Conservation (phyloP, 1,284 basidiomycete species). For the Pseudozyma pruni region DNA sequence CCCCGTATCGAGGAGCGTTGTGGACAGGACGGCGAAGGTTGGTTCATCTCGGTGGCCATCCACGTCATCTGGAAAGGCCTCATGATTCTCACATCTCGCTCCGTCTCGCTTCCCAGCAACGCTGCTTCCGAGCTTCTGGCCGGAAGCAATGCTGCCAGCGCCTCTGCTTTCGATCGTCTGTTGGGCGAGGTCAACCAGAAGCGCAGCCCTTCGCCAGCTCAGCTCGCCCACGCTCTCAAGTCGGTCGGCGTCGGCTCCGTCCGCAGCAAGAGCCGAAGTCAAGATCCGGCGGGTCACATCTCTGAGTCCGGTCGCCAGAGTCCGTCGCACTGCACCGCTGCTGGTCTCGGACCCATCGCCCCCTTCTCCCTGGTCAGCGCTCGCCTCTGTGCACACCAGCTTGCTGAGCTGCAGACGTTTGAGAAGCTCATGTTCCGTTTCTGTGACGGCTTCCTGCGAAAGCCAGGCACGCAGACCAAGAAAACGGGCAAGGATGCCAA, state of each 20-base stretch:
- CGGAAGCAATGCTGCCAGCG: conserved; percentile 39
- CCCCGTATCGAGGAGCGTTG: conserved; percentile 63
- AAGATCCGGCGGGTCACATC: conserved; percentile 12
- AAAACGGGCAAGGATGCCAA: conserved; percentile 29
- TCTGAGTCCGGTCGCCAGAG: conserved; percentile 47
- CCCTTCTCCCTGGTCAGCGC: conserved; percentile 51
- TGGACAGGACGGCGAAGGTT: conserved; percentile 64
- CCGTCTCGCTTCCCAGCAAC: conserved; percentile 44
- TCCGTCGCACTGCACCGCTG: conserved; percentile 22
- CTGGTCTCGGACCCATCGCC: conserved; percentile 11
- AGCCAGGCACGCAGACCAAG: conserved; percentile 38
- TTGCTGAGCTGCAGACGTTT: conserved; percentile 61
- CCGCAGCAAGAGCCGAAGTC: conserved; percentile 34
- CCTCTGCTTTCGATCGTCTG: conserved; percentile 42
- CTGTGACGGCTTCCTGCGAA: conserved; percentile 54
- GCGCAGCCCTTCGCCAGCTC: conserved; percentile 56
- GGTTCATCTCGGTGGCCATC: conserved; percentile 66
- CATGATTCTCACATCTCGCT: conserved; percentile 57
- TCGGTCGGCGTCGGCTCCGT: conserved; percentile 49
- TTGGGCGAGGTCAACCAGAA: conserved; percentile 47
- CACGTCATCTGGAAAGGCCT: conserved; percentile 66
- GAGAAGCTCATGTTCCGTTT: conserved; percentile 64
- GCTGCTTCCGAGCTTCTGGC: conserved; percentile 25
- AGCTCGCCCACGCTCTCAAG: conserved; percentile 55
- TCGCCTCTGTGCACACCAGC: conserved; percentile 54